Evolutionary conservation across 192 early-diverging fungal species (phyloP), one percentile per base, ranked within the genome.

Genomic region (Cetraspora pellucida): DNA sequence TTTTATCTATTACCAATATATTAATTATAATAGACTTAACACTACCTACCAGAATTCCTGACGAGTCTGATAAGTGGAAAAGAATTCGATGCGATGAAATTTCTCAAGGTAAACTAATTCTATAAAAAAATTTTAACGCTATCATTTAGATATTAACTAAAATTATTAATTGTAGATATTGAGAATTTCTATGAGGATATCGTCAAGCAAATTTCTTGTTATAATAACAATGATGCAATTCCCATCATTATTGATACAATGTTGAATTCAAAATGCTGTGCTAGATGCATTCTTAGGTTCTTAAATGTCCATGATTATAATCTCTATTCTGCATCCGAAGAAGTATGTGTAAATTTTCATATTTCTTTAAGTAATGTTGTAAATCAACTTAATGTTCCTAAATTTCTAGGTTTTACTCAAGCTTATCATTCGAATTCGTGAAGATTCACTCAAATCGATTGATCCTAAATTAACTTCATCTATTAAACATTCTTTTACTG

Each of bases 281-380:
- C 80, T 14, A 77, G 82, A 21, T 84, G 82, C 31, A 78, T 81
- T 63, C 73, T 84, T 17, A 57, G 80, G 23, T 79, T 80, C 66
- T 25, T 84, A 16, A 77, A 77, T 19, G 25, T 81, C 11, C 71
- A 71, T 28, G 75, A 81, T 50, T 81, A 61, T 77, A 73, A 79
- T 25, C 31, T 78, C 19, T 84, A 84, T 72, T 72, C 11, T 43
- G 27, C 52, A n/a, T 10, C 49, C 6, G 71, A 72, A 37, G 54
- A 72, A 54, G 71, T 72, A 58, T 19, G 16, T 58, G 5, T 23
- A 45, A 25, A 7, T 58, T 16, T 4, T 23, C 19, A 16, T 30
- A 2, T 44, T 72, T 9, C 1, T n/a, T 17, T 16, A 25, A 57
- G 13, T 28, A 58, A 46, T 3, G 50, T 16, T 57, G 0, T 28